Evolutionary conservation across 2,329 filamentous ascomycete genomes (phyloP), one percentile per base, ranked within the genome.

Genomic region (Emergomyces pasteurianus): DNA sequence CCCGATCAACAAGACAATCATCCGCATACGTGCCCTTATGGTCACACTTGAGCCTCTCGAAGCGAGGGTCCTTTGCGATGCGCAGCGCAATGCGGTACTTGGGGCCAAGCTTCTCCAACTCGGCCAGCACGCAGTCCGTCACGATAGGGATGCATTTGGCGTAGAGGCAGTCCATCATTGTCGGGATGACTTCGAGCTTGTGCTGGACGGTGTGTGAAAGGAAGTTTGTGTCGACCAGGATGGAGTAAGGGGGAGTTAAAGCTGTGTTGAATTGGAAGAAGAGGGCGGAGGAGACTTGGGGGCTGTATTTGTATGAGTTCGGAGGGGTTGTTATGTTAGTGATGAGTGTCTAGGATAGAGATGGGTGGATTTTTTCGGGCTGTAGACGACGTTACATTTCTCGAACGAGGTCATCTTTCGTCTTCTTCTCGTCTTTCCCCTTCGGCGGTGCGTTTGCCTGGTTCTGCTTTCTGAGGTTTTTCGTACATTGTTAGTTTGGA

Each of bases 151-250:
- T 90, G 73, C 89, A 94, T 69, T 95, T 95, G 21, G 92, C 92
- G 73, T 92, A 95, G 4, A 99, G 81, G 59, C 89, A 88, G 73
- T 96, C 91, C 90, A 96, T 96, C 79, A 96, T 89, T 2, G 87
- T 86, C 63, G 92, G 87, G 23, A 95, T 81, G 14, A 97, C 79
- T 40, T 92, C 90, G 23, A 97, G 83, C 77, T 99, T 97, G 67
- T 88, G 85, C 74, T 92, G 89, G 1, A 97, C 89, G 0, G 91
- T 94, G 75, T 96, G 91, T 46, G 86, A 90, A 64, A 96, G 82
- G 71, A 96, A 96, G 72, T 95, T 95, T 73, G 90, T 92, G 74
- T 95, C 90, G 70, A 94, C 82, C 10, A 95, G 83, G 61, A 92
- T 83, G 57, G 78, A 81, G 78, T 95, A 95, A 1, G 91, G 90